These are phyloP conservation scores for Pestalotiopsis sp. DNA, from an alignment of 2,329 filamentous ascomycete genomes.

Conservation along the genomic window DNA sequence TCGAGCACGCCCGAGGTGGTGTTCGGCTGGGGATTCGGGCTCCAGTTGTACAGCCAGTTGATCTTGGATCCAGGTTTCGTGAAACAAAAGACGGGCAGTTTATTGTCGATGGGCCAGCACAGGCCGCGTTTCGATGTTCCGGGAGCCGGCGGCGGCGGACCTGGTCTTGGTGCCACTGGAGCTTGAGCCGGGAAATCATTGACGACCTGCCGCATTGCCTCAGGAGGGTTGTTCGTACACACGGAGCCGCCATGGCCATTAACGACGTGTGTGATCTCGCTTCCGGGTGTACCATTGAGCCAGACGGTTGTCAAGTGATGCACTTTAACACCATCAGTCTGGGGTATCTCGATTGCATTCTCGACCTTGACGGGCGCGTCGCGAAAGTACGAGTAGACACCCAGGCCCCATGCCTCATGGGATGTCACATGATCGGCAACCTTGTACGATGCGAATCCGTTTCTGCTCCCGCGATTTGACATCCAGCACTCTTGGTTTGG, in stretches of 20 bases:
- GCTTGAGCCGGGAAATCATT: conserved; percentile 5
- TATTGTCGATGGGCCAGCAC: conserved; percentile 4
- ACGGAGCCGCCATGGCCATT: conserved; percentile 32
- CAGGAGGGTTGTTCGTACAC: conserved; percentile 30
- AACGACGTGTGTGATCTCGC: conserved; percentile 34
- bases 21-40: not conserved
- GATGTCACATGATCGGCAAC: conserved; percentile 29
- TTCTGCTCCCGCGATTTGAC: conserved; percentile 24
- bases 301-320: conserved; percentile 36
- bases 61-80: not conserved
- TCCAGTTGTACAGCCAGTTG: conserved; percentile 9
- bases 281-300: conserved; percentile 31
- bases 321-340: conserved; percentile 26
- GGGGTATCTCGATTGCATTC: conserved; percentile 34
- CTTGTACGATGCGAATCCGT: conserved; percentile 37
- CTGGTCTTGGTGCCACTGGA: not conserved
- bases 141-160: not conserved
- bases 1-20: not conserved
- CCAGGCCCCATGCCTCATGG: conserved; percentile 36
- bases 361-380: conserved; percentile 35
- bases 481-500: conserved; percentile 33
- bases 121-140: not conserved
- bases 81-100: not conserved
- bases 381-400: conserved; percentile 37
- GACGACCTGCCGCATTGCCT: conserved; percentile 32